Evolutionary conservation across 2,329 filamentous ascomycete genomes (phyloP), one percentile per base, ranked within the genome.

Genomic region (Diplodia intermedia): DNA sequence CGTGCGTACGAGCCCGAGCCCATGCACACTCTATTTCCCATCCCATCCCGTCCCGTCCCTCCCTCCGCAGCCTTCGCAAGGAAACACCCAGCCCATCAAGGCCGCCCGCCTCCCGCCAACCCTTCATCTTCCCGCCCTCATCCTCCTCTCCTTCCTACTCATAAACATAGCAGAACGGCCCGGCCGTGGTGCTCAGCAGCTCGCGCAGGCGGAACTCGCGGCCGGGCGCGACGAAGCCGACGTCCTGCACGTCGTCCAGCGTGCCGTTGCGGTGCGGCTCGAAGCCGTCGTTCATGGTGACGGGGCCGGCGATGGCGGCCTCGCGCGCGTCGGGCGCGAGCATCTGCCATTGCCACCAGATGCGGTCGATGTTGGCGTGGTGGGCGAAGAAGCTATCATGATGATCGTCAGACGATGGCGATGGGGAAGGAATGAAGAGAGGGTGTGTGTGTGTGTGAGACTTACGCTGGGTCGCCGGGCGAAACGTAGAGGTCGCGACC

Each of bases 321-420:
- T 36, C 40, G 15, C 83, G 76, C 11, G 75, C 74, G 60, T 73
- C 71, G 40, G 78, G 71, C 52, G 83, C 78, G 62, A 80, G 73
- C 68, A 81, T 83, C 73, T 86, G 83, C 84, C 84, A 86, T 18
- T 81, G 82, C 81, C 81, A 84, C 75, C 79, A 86, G 3, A 79
- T 72, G 3, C 82, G 77, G 70, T 85, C 84, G 31, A 85, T 80
- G 74, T 81, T 80, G 4, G 78, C 78, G 68, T 85, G 83, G 71
- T 85, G 83, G 23, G 82, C 75, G 73, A 43, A 68, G 66, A 68
- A 68, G 29, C 74, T 69, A 18, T 8, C n/a, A n/a, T n/a, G n/a
- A n/a, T 29, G 23, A 23, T 9, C n/a, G 29, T 62, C 14, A 43
- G n/a, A 26, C 1, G 5, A 18, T 6, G 15, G 31, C 12, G 31